Evolutionary conservation across 805 yeast genomes (phyloP), one percentile per base, ranked within the genome.

Genomic region (Sugiyamaella lignohabitans): DNA sequence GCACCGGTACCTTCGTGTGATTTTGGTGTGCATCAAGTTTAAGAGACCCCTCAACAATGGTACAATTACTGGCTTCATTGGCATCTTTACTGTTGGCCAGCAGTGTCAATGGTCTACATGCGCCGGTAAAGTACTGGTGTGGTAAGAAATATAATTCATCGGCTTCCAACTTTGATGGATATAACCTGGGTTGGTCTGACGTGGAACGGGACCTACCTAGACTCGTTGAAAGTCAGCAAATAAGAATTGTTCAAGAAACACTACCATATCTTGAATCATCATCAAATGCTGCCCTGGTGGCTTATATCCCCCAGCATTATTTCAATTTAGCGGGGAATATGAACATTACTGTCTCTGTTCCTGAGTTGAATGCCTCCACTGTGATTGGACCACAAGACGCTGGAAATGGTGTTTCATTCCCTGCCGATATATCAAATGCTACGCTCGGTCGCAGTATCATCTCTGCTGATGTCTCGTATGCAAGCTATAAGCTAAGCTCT

Each of bases 71-170:
- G n/a, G n/a, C n/a, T n/a, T n/a, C n/a, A n/a, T n/a, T n/a, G n/a
- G n/a, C n/a, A n/a, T n/a, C n/a, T n/a, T n/a, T n/a, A n/a, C n/a
- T n/a, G n/a, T n/a, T n/a, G n/a, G n/a, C n/a, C n/a, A n/a, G n/a
- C n/a, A n/a, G n/a, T n/a, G n/a, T n/a, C n/a, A 27, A 27, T 27
- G 40, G 20, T 3, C 29, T 42, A 11, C 41, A 42, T 23, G 45
- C 45, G 4, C 32, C 46, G 11, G 19, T 46, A 14, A 46, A 46
- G n/a, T 46, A 43, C 19, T 46, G 49, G 49, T 46, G 49, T 41
- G 49, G 45, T 19, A 46, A 46, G 18, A 30, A 43, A 27, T 46
- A 46, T 29, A 46, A 46, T 41, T 35, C 49, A 8, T 40, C 49
- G 3, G 29, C 6, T 8, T 40, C 49, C 6, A 32, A 16, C n/a